Evolutionary conservation across 768 basidiomycete species (phyloP).

Genomic region (Boletus subcaerulescens): DNA sequence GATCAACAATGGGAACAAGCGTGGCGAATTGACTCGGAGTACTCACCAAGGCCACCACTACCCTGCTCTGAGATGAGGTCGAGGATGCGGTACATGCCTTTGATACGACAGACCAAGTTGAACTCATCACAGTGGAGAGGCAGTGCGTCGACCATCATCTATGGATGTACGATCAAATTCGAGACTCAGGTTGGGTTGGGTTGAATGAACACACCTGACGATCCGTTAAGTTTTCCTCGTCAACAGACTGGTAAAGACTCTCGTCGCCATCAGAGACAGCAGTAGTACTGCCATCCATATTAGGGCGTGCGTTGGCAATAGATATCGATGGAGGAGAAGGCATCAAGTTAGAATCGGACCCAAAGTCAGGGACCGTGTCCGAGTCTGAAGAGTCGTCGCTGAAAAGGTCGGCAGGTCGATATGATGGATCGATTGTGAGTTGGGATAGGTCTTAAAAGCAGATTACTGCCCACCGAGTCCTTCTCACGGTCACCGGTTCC

Average conservation of each 20-base stretch:
- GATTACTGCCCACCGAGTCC: background rate
- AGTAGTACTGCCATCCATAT: background rate
- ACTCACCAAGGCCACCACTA: slow-evolving; percentile 49
- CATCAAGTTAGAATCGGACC: background rate
- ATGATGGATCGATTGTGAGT: slow-evolving; percentile 9
- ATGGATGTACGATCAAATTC: background rate
- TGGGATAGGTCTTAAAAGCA: no score
- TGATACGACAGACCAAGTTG: no score
- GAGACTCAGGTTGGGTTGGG: background rate
- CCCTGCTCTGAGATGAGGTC: slow-evolving; percentile 52
- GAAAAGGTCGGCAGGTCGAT: slow-evolving; percentile 12
- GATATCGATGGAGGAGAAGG: background rate
- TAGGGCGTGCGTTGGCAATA: no score
- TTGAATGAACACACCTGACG: slow-evolving; percentile 9
- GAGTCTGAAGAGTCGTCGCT: background rate
- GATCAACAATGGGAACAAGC: background rate
- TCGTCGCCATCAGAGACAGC: slow-evolving; percentile 2
- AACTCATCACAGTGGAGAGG: no score
- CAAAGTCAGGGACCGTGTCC: background rate
- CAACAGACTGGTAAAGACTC: slow-evolving; percentile 14
- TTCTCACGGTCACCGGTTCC: no score
- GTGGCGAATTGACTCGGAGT: slow-evolving; percentile 37
- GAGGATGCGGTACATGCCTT: no score
- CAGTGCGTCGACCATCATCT: slow-evolving; percentile 14
- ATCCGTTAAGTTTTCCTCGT: slow-evolving; percentile 4